Evolutionary conservation across 345 rosid genomes (phyloP).

Genomic region (Excoecaria agallocha): DNA sequence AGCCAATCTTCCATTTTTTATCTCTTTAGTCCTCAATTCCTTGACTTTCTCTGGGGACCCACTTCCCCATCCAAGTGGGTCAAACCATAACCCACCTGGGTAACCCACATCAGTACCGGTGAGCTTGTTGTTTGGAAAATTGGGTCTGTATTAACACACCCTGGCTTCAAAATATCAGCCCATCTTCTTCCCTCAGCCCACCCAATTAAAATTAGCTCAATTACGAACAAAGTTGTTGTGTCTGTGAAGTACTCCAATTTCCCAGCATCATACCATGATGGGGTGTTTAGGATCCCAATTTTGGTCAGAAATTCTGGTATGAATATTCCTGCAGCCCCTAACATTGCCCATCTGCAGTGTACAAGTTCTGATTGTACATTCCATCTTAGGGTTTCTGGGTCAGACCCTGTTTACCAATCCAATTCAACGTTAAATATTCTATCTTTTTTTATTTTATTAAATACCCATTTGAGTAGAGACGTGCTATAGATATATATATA

Average conservation of each 20-base stretch:
- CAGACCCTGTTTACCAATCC: conserved; percentile 54
- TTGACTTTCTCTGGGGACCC: conserved; percentile 78
- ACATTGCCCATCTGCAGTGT: conserved; percentile 97
- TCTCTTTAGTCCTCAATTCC: conserved; percentile 95
- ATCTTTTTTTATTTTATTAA: not conserved
- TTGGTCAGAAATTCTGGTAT: conserved; percentile 92
- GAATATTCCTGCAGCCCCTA: conserved; percentile 97
- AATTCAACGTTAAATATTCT: not conserved
- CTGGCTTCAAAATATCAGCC: conserved; percentile 95
- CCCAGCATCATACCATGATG: conserved; percentile 93
- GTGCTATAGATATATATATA: no score
- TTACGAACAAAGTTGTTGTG: conserved; percentile 71
- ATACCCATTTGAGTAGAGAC: not conserved
- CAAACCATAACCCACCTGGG: conserved; percentile 99
- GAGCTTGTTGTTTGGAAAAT: conserved; percentile 94
- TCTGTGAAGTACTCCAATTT: conserved; percentile 76
- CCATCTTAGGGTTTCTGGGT: conserved; percentile 89
- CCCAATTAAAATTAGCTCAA: conserved; percentile 76
- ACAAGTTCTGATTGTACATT: conserved; percentile 84
- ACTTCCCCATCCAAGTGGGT: conserved; percentile 92
- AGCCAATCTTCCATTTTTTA: conserved; percentile 91
- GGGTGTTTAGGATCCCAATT: conserved; percentile 82
- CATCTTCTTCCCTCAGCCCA: conserved; percentile 99
- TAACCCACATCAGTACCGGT: conserved; percentile 95
- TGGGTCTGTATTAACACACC: conserved; percentile 93